Conservation (phyloP, 2,329 filamentous ascomycete species). For the Immersiporthe knoxdaviesiana region DNA sequence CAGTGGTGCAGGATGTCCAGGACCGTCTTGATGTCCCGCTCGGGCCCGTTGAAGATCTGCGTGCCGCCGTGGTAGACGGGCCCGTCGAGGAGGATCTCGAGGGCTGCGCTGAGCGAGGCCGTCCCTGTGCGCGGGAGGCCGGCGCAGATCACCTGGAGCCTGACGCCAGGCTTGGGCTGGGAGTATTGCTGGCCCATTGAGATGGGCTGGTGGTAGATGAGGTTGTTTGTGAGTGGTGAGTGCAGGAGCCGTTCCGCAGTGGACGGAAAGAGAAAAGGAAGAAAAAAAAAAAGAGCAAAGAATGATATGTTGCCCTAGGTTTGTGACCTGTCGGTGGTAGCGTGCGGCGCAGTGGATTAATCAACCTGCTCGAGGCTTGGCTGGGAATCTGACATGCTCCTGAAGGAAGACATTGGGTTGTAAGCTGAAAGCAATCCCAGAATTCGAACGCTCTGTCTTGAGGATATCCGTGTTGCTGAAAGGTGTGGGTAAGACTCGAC, state of each 20-base stretch:
- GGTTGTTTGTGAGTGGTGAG: neutral
- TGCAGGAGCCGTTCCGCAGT: neutral
- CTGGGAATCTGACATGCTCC: neutral
- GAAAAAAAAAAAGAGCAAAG: neutral
- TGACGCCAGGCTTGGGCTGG: slow-evolving; percentile 30
- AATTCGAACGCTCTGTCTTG: neutral
- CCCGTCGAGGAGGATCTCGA: slow-evolving; percentile 34
- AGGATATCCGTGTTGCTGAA: neutral
- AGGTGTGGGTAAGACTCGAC: neutral
- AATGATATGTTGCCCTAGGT: neutral
- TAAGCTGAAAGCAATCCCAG: neutral
- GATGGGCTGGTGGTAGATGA: neutral
- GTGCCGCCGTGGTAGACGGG: slow-evolving; percentile 35
- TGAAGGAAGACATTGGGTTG: neutral
- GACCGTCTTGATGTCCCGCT: slow-evolving; percentile 25
- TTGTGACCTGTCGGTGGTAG: neutral
- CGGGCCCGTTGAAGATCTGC: slow-evolving; percentile 31
- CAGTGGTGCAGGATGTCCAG: slow-evolving; percentile 4
- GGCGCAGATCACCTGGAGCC: slow-evolving; percentile 35
- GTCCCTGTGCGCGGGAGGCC: slow-evolving; percentile 36
- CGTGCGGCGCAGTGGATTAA: neutral
- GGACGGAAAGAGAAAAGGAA: neutral
- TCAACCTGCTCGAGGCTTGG: neutral
- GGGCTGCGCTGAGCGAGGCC: slow-evolving; percentile 33
- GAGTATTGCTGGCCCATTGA: slow-evolving; percentile 33